Conservation (phyloP, 768 basidiomycete genomes). For the Xanthoconium stramineum region DNA sequence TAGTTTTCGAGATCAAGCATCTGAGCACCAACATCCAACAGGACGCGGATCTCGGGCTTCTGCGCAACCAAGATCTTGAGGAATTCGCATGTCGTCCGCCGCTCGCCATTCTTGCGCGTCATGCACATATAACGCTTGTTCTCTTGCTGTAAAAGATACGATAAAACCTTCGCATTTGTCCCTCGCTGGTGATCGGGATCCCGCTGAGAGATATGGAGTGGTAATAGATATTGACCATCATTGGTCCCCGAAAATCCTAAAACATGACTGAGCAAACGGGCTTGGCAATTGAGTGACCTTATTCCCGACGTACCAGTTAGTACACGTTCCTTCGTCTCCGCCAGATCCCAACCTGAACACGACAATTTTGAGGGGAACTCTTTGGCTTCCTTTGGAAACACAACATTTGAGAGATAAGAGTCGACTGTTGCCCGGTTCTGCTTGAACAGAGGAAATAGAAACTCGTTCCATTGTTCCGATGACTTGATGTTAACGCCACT, state of each 20-base stretch:
- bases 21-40: background rate
- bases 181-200: background rate
- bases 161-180: background rate
- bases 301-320: background rate
- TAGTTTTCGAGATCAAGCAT: background rate
- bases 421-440: slow-evolving; percentile 25
- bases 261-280: background rate
- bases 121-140: background rate
- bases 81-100: background rate
- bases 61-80: background rate
- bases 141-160: background rate
- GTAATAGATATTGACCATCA: background rate
- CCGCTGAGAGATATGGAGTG: background rate
- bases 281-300: no score
- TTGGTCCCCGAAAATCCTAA: background rate
- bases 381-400: slow-evolving; percentile 38
- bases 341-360: slow-evolving; percentile 38
- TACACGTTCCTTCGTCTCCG: slow-evolving; percentile 17
- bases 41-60: background rate
- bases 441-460: slow-evolving; percentile 15
- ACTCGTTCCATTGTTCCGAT: slow-evolving; percentile 16
- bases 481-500: slow-evolving; percentile 13
- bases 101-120: background rate
- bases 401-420: slow-evolving; percentile 33
- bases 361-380: slow-evolving; percentile 35